Conservation (phyloP, 208 protist genomes). For the Angomonas deanei region DNA sequence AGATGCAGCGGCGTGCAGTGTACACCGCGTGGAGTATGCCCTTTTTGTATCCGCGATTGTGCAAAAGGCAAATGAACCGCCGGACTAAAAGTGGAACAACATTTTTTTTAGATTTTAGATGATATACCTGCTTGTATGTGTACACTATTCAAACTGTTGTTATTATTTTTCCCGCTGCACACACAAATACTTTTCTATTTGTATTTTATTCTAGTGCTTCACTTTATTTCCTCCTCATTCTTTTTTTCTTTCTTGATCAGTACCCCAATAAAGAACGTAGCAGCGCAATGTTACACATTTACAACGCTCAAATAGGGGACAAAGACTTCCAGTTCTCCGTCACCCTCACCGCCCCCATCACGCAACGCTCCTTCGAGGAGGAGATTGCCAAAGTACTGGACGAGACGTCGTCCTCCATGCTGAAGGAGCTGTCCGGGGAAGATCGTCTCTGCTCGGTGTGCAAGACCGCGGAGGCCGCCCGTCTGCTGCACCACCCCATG, state of each 20-base stretch:
- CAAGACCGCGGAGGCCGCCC: slow-evolving; percentile 25
- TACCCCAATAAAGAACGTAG: no score
- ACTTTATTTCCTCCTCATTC: background rate
- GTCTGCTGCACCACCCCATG: slow-evolving; percentile 58
- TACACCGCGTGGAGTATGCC: background rate
- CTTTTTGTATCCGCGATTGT: background rate
- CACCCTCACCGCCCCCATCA: slow-evolving; percentile 28
- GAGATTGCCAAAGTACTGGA: slow-evolving; percentile 26
- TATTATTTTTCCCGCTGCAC: no score
- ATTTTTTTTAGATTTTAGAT: slow-evolving; percentile 1
- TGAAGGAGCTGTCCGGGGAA: slow-evolving; percentile 31
- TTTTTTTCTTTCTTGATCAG: background rate
- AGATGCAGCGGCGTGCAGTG: background rate
- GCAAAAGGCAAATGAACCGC: background rate
- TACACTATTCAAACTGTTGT: no score
- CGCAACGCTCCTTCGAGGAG: slow-evolving; percentile 22
- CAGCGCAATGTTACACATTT: slow-evolving; percentile 46
- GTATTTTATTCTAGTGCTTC: background rate
- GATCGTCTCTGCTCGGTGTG: slow-evolving; percentile 35
- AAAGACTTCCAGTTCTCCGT: slow-evolving; percentile 52
- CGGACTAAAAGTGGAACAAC: background rate
- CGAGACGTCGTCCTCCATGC: slow-evolving; percentile 38
- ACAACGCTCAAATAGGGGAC: slow-evolving; percentile 43
- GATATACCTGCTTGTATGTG: no score
- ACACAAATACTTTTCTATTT: background rate